Evolutionary conservation across 1,139 yeast genomes (phyloP).

Genomic region (Yamadazyma mexicana): DNA sequence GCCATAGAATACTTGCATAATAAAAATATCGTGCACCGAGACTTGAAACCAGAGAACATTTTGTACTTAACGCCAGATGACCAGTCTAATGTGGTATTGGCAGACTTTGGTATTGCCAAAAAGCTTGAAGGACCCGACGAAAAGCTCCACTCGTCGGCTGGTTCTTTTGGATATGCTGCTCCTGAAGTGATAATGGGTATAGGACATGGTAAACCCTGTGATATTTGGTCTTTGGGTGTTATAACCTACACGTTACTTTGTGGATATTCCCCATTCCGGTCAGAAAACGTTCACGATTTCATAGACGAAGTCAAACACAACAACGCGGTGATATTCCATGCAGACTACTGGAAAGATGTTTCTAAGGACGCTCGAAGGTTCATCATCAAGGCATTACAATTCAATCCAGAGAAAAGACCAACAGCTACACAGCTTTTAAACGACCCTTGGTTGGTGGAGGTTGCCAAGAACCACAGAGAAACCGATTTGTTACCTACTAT

Average conservation of each 20-base stretch:
- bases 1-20: conserved; percentile 77
- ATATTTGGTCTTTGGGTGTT: conserved; percentile 90
- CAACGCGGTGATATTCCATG: conserved; percentile 78
- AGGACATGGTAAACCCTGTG: conserved; percentile 93
- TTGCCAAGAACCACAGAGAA: conserved; percentile 47
- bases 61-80: conserved; percentile 55
- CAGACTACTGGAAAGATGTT: conserved; percentile 81
- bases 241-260: conserved; percentile 86
- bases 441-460: conserved; percentile 68
- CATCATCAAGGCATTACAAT: conserved; percentile 63
- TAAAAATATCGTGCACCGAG: conserved; percentile 82
- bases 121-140: conserved; percentile 60
- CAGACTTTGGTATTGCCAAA: conserved; percentile 93
- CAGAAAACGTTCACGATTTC: conserved; percentile 81
- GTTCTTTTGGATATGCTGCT: conserved; percentile 92
- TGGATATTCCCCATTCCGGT: conserved; percentile 89
- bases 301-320: conserved; percentile 70
- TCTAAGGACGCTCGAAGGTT: conserved; percentile 75
- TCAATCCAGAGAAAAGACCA: conserved; percentile 65
- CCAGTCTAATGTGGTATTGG: conserved; percentile 73
- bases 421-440: conserved; percentile 62
- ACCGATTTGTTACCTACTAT: conserved; percentile 69
- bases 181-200: conserved; percentile 78
- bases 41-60: conserved; percentile 87
- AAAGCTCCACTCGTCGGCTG: conserved; percentile 75